Base-by-base conservation (phyloP, 108 stramenopile genomes). In the Fistulifera solaris region DNA sequence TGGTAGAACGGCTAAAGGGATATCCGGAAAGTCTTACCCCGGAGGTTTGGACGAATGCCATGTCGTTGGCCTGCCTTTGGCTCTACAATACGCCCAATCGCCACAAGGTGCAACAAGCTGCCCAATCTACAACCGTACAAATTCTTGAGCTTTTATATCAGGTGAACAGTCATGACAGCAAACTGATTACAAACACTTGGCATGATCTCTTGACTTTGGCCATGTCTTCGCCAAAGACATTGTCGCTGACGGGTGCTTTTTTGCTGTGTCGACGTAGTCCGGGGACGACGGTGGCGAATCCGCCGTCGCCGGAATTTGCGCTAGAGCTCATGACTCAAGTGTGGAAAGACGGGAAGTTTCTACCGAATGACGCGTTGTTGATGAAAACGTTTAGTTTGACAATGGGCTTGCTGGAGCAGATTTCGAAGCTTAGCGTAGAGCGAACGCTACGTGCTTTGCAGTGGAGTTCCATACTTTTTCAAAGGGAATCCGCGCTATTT, bases 11-110 rank as follows among this genome's bases (percentile, higher is more conserved):
- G 27, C 10, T 49, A 11, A 42, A 58, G 19, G 51, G 60, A 38
- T 61, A 67, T 18, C 64, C 73, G 0, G 62, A 48, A 40, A 10
- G 12, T 17, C 25, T 69, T 2, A 41, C 60, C 2, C 43, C 44
- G 5, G 77, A 78, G 12, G 62, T 70, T 48, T 78, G 72, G 72
- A 61, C 56, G 1, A 58, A 68, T 31, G 63, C 66, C 5, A 56
- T 78, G 11, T 59, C 65, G 10, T 42, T 78, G 0, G 70, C 66
- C 38, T 77, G 72, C 39, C 45, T 72, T 16, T 57, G 70, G 42
- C 27, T 54, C 23, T 25, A 60, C 25, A 56, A 58, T 48, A 27
- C 58, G 22, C 57, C 61, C 38, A 19, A 35, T 21, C 54, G 58
- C 40, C 68, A 75, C 48, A 65, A 48, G 18, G 63, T 78, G 23